Evolutionary conservation across 23 red algal genomes (phyloP).

Genomic region (Chondrus crispus): DNA sequence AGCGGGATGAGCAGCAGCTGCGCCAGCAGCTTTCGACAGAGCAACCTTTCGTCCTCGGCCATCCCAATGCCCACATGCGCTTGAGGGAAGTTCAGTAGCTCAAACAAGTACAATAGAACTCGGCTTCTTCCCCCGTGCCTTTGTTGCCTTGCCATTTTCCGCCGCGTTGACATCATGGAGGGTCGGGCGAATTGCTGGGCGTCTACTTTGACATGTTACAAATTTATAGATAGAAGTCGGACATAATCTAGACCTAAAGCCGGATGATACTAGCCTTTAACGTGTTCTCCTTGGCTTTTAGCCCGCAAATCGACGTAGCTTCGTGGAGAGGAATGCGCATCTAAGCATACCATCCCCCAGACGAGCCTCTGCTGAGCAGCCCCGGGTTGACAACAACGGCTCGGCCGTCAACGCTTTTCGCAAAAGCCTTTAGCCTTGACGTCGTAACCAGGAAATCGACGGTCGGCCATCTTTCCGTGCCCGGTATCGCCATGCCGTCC

Average conservation of each 20-base stretch:
- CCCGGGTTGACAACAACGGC: conserved; percentile 57
- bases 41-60: no score
- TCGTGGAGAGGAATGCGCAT: conserved; percentile 45
- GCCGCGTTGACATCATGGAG: no score
- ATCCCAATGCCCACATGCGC: no score
- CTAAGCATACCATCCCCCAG: conserved; percentile 47
- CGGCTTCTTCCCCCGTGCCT: no score
- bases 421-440: conserved; percentile 49
- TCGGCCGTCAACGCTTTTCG: conserved; percentile 38
- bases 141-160: no score
- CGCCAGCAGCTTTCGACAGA: no score
- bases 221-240: no score
- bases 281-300: conserved; percentile 7
- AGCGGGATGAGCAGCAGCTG: background rate
- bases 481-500: conserved; percentile 2
- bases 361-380: background rate
- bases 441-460: conserved; percentile 37
- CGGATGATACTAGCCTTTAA: conserved; percentile 15
- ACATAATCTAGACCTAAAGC: background rate
- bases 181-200: no score
- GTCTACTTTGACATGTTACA: no score
- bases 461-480: background rate
- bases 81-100: no score
- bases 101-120: no score
- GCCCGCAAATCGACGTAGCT: background rate